phyloP scores from a whole-genome alignment of 2,329 filamentous ascomycete genomes.

The Leptographium wingfieldii region DNA sequence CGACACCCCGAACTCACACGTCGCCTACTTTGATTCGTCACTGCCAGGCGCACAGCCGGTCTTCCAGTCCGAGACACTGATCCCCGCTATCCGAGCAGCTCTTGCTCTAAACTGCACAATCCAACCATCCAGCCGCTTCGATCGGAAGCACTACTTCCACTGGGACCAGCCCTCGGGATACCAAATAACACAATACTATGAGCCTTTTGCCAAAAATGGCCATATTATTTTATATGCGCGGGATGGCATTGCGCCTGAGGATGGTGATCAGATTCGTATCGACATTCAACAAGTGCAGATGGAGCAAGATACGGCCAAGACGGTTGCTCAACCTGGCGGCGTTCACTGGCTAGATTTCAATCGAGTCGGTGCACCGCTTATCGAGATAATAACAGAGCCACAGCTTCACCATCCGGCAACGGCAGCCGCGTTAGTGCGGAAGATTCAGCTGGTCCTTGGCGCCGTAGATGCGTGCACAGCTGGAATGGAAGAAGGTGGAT shows the following conservation, averaged over 20 bases:
- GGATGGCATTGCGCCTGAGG: conserved; percentile 67
- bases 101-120: conserved; percentile 71
- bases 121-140: conserved; percentile 68
- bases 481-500: conserved; percentile 85
- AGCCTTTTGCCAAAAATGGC: conserved; percentile 58
- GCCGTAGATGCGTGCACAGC: conserved; percentile 75
- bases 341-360: conserved; percentile 85
- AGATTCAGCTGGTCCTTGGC: conserved; percentile 70
- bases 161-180: conserved; percentile 96
- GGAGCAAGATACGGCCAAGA: conserved; percentile 97
- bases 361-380: conserved; percentile 75
- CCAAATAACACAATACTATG: conserved; percentile 95
- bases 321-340: conserved; percentile 60
- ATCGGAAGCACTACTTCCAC: conserved; percentile 98
- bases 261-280: conserved; percentile 57
- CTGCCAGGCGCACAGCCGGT: conserved; percentile 79
- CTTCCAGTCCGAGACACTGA: conserved; percentile 70
- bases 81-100: conserved; percentile 84
- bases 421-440: conserved; percentile 77
- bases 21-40: conserved; percentile 77
- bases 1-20: conserved; percentile 70
- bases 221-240: conserved; percentile 55
- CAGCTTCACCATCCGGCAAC: conserved; percentile 79
- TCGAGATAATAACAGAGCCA: conserved; percentile 90
- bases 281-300: conserved; percentile 91